Conservation (phyloP, 2,329 filamentous ascomycete species). For the Pyrenophora teres region DNA sequence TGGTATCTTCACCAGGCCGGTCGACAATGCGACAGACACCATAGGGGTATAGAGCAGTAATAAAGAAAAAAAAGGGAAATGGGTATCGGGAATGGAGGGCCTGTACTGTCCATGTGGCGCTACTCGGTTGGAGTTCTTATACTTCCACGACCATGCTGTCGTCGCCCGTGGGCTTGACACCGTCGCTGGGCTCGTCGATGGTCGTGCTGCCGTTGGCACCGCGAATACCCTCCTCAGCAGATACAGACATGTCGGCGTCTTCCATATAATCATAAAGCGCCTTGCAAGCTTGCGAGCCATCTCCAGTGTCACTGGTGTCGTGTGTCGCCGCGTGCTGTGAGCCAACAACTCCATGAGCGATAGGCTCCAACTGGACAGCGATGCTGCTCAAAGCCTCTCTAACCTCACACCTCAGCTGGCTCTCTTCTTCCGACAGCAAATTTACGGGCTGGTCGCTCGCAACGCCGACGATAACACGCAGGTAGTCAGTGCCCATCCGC, state of each 20-base stretch:
- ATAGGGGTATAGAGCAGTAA: too few relatives aligned
- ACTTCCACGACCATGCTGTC: background rate
- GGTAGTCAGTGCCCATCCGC: constrained; percentile 47
- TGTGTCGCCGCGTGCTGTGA: background rate
- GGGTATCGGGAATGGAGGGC: too few relatives aligned
- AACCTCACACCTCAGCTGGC: constrained; percentile 20
- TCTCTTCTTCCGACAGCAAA: constrained; percentile 17
- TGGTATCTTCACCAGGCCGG: too few relatives aligned
- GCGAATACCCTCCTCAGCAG: too few relatives aligned
- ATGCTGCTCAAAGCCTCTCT: constrained; percentile 20
- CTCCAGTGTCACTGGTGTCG: background rate
- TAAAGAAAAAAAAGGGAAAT: too few relatives aligned
- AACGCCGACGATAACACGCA: constrained; percentile 39
- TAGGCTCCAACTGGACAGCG: constrained; percentile 28
- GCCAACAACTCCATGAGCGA: constrained; percentile 25
- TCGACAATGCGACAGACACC: too few relatives aligned
- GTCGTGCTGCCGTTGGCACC: too few relatives aligned
- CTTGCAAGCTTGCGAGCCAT: background rate
- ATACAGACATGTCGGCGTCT: too few relatives aligned
- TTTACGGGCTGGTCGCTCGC: constrained; percentile 4
- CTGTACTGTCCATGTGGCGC: too few relatives aligned
- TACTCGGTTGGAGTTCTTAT: background rate
- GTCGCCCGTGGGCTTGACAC: background rate
- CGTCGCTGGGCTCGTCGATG: too few relatives aligned
- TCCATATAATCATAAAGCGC: constrained; percentile 1